These are phyloP conservation scores for Diutina ranongensis DNA, from an alignment of 1,139 yeast genomes.

Conservation along the genomic window DNA sequence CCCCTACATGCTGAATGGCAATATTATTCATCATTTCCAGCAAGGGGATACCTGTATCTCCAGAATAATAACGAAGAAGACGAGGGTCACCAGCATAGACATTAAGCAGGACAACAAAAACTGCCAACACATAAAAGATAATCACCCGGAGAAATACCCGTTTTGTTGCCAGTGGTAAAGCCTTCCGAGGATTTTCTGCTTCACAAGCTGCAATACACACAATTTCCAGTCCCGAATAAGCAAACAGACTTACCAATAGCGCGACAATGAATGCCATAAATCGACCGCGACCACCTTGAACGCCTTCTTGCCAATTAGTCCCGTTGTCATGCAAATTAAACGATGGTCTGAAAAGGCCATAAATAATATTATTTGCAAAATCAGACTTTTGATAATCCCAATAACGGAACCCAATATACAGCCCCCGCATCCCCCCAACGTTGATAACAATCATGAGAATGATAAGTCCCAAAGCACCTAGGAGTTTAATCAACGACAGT, in stretches of 20 bases:
- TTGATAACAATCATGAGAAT: constrained; percentile 56
- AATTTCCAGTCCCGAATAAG: constrained; percentile 73
- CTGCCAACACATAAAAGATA: constrained; percentile 54
- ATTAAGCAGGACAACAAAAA: constrained; percentile 63
- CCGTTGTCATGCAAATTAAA: constrained; percentile 50
- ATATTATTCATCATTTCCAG: constrained; percentile 16
- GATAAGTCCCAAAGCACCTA: constrained; percentile 42
- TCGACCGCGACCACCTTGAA: constrained; percentile 54
- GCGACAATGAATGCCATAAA: constrained; percentile 57
- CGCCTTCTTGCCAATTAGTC: constrained; percentile 30
- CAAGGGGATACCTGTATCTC: constrained; percentile 20
- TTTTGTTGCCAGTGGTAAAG: constrained; percentile 68
- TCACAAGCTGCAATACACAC: constrained; percentile 84
- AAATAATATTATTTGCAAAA: constrained; percentile 35
- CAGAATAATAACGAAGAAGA: constrained; percentile 39
- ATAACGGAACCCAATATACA: constrained; percentile 45
- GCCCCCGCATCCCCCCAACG: constrained; percentile 33
- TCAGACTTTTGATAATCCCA: constrained; percentile 50
- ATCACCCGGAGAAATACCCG: constrained; percentile 65
- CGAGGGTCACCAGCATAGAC: constrained; percentile 71
- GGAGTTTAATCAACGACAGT: constrained; percentile 48
- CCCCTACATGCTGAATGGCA: constrained; percentile 31
- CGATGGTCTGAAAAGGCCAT: constrained; percentile 65
- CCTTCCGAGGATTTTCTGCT: constrained; percentile 67
- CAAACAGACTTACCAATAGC: constrained; percentile 52